A percentile compares a stretch with the other conserved stretches of the same genome.
phyloP scores from a whole-genome alignment of 768 basidiomycete genomes.

The Boletus vermiculosoides region DNA sequence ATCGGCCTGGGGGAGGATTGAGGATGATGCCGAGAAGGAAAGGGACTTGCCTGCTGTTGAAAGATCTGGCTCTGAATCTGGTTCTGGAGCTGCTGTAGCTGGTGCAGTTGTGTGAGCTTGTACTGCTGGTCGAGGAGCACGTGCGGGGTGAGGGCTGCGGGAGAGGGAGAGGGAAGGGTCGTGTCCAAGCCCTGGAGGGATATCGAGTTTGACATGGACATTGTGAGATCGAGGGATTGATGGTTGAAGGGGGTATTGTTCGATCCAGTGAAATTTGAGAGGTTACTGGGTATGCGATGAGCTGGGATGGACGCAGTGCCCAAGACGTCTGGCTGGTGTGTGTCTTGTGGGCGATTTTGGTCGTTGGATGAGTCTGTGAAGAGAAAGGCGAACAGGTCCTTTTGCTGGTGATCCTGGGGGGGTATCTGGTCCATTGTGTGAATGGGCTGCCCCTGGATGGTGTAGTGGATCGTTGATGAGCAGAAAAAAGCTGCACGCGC shows the following conservation, averaged over 20 bases:
- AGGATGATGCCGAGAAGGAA: constrained; percentile 1
- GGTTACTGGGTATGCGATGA: constrained; percentile 15
- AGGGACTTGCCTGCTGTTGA: constrained; percentile 73
- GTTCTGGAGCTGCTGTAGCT: constrained; percentile 74
- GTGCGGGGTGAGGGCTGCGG: constrained; percentile 40
- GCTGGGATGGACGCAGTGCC: neutral
- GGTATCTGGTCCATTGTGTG: constrained; percentile 24
- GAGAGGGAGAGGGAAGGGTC: constrained; percentile 12
- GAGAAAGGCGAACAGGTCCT: constrained; percentile 36
- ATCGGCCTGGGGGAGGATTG: constrained; percentile 3
- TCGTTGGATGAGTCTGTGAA: constrained; percentile 32
- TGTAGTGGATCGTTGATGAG: neutral
- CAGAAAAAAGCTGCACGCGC: neutral
- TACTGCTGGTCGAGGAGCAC: constrained; percentile 72
- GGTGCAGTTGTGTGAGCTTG: constrained; percentile 73
- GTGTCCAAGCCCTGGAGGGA: constrained; percentile 46
- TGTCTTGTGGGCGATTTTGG: constrained; percentile 26
- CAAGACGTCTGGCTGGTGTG: constrained; percentile 18
- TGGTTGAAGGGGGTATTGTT: constrained; percentile 18
- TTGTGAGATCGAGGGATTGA: constrained; percentile 50
- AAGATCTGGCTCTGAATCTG: constrained; percentile 88
- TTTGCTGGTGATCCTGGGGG: constrained; percentile 33
- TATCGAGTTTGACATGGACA: constrained; percentile 46
- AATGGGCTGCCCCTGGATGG: neutral
- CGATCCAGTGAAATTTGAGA: constrained; percentile 9